A percentile compares a stretch with the other conserved stretches of the same genome.
These are phyloP conservation scores for Russula sp. DNA, from an alignment of 768 basidiomycete species.

Conservation along the genomic window DNA sequence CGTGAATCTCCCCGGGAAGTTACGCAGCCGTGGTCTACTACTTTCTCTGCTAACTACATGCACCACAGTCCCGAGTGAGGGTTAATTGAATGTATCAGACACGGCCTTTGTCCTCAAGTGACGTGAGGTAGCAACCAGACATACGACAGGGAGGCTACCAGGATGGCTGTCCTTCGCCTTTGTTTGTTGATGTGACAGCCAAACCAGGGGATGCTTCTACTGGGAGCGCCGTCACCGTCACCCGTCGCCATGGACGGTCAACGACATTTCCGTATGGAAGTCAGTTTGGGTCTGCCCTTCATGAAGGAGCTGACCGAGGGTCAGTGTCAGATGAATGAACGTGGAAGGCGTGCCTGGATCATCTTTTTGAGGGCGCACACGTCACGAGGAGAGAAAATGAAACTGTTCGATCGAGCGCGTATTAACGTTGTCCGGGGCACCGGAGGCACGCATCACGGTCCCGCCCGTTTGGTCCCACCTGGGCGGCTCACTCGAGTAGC, in stretches of 20 bases:
- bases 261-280: slow-evolving; percentile 12
- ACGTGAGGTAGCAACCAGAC: slow-evolving; percentile 18
- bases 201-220: slow-evolving; percentile 8
- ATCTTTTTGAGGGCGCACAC: slow-evolving; percentile 27
- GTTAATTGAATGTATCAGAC: background rate
- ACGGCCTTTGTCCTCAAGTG: background rate
- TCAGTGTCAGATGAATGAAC: slow-evolving; percentile 13
- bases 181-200: slow-evolving; percentile 9
- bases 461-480: slow-evolving; percentile 13
- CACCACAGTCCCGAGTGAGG: background rate
- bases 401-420: slow-evolving; percentile 22
- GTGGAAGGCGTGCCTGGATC: slow-evolving; percentile 30
- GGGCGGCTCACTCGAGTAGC: slow-evolving; percentile 23
- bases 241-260: background rate
- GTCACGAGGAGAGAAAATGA: slow-evolving; percentile 30
- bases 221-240: slow-evolving; percentile 8
- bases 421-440: slow-evolving; percentile 15
- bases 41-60: background rate
- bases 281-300: background rate
- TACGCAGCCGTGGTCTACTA: background rate
- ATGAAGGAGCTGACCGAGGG: slow-evolving; percentile 9
- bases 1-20: background rate
- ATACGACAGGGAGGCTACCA: slow-evolving; percentile 11
- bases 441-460: slow-evolving; percentile 12
- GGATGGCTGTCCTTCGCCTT: slow-evolving; percentile 15